These are phyloP conservation scores for Posidonia oceanica DNA, from an alignment of 116 monocot species.

Conservation along the genomic window DNA sequence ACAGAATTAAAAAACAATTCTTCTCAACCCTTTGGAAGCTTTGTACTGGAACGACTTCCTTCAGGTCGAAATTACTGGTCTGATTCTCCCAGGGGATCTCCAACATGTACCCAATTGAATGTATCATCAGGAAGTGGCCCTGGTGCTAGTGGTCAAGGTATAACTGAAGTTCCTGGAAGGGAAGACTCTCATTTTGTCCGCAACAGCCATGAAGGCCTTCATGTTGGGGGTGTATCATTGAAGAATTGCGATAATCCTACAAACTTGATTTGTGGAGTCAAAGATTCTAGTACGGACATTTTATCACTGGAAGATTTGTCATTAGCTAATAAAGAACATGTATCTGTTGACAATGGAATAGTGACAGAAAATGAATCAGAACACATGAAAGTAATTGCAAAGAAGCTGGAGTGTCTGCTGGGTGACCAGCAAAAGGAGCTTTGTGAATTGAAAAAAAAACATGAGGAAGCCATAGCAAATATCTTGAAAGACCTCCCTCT, in stretches of 20 bases:
- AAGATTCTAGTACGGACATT: neutral
- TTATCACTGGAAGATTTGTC: neutral
- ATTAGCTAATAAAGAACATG: no score
- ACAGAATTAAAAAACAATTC: neutral
- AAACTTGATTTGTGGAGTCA: neutral
- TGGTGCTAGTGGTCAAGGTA: neutral
- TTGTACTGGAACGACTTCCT: slow-evolving; percentile 53
- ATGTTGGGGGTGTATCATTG: neutral
- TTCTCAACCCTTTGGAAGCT: slow-evolving; percentile 9
- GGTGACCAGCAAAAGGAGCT: slow-evolving; percentile 48
- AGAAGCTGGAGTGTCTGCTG: slow-evolving; percentile 29
- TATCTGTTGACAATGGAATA: neutral
- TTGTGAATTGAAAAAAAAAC: slow-evolving; percentile 38
- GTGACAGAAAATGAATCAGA: slow-evolving; percentile 12
- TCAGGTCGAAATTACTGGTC: slow-evolving; percentile 68
- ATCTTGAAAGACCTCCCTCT: slow-evolving; percentile 36
- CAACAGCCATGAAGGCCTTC: neutral
- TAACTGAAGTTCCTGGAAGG: slow-evolving; percentile 11
- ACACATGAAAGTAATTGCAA: slow-evolving; percentile 7
- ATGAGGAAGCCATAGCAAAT: slow-evolving; percentile 27
- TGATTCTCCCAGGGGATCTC: slow-evolving; percentile 46
- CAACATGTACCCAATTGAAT: slow-evolving; percentile 5
- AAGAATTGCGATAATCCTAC: neutral
- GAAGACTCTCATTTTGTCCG: neutral
- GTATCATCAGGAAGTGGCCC: slow-evolving; percentile 11